Base-by-base conservation (phyloP, 495 filamentous ascomycete species). In the Neurospora intermedia region DNA sequence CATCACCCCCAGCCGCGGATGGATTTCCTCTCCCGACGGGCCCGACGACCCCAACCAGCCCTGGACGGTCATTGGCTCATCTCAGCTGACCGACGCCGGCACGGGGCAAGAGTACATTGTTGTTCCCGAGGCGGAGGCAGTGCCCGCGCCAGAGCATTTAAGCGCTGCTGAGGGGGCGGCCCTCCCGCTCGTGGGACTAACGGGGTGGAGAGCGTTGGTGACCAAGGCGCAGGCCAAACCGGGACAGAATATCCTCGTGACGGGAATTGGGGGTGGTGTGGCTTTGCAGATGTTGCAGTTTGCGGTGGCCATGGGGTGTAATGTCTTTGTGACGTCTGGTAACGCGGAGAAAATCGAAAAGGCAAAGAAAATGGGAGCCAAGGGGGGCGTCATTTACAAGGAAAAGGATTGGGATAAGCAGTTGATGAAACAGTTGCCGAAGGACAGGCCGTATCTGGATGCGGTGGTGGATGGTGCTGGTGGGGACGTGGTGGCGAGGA, bases 151-250 rank as follows among this genome's bases (percentile, higher is more conserved):
- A 4, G 84, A 78, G 71, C 92, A 97, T 82, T 82, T 98, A 9
- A 85, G 82, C 0, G 81, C 90, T 72, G 85, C 84, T 0, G 93
- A 97, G 82, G 93, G 91, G 0, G 94, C 94, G 0, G 93, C 92
- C 16, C 76, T 98, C 41, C 94, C 94, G 2, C 80, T 97, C 42
- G 91, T 91, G 0, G 94, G 93, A 0, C 78, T 97, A 75, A 98
- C 94, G n/a, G 94, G 85, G 13, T 98, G 92, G 92, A 84, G 94
- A 43, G 94, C 94, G 0, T 81, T 94, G 71, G 86, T 94, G 27
- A 91, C 85, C 2, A 98, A 95, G 78, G 74, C 18, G 0, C 88
- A 89, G 75, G 87, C 90, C 0, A 74, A 82, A 20, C 73, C 81
- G 9, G 92, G 91, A 5, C 82, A 86, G 70, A 92, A 92, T 73